These are phyloP conservation scores for Deinandra increscens DNA, from an alignment of 129 eudicot species.

Conservation along the genomic window DNA sequence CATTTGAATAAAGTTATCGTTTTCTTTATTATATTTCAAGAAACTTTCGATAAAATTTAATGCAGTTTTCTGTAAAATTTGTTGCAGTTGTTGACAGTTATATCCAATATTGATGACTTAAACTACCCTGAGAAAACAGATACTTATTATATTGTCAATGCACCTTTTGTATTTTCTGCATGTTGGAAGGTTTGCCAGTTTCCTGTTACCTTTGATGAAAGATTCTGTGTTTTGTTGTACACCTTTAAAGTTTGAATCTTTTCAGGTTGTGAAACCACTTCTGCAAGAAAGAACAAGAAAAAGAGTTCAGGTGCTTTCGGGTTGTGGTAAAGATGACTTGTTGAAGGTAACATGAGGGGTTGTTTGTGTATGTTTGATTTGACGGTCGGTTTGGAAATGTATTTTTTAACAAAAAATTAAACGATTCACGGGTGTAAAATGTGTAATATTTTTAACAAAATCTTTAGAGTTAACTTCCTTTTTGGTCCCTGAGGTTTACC, in stretches of 20 bases:
- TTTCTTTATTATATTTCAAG: background rate
- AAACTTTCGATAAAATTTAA: background rate
- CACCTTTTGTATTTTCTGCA: conserved; percentile 93
- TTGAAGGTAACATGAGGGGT: conserved; percentile 53
- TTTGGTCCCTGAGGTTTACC: no score
- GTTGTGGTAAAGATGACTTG: conserved; percentile 79
- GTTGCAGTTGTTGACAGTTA: conserved; percentile 79
- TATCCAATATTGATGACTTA: conserved; percentile 90
- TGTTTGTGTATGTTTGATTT: background rate
- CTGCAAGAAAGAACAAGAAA: conserved; percentile 93
- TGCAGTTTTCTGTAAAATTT: background rate
- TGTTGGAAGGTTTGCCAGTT: conserved; percentile 85
- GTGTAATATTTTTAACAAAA: background rate
- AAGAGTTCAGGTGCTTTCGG: conserved; percentile 88
- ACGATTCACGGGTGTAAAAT: background rate
- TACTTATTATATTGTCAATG: conserved; percentile 86
- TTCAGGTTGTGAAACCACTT: conserved; percentile 92
- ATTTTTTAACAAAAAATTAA: no score
- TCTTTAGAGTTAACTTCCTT: no score
- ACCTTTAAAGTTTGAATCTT: conserved; percentile 21
- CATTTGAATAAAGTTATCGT: background rate
- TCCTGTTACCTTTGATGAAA: background rate
- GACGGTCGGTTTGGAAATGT: no score
- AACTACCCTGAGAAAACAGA: conserved; percentile 99
- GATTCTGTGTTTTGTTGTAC: conserved; percentile 7